These are phyloP conservation scores for Solanum aculeatissimum DNA, from an alignment of 305 asterid genomes.

Conservation along the genomic window DNA sequence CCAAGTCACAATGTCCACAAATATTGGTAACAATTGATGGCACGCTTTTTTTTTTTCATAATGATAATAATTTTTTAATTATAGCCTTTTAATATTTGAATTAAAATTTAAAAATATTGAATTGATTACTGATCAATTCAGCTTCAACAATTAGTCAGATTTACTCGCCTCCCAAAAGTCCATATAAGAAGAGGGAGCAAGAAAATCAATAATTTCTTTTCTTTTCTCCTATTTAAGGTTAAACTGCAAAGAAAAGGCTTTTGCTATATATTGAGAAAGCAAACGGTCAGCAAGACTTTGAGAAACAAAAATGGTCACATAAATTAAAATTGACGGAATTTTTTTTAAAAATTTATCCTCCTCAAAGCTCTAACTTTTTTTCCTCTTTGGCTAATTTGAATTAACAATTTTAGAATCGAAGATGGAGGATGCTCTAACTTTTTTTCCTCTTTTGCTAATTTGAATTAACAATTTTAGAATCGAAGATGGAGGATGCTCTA, in stretches of 20 bases:
- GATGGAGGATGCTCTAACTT: neutral
- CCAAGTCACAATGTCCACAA: conserved; percentile 8
- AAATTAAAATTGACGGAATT: neutral
- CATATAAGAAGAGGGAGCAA: too few species aligned
- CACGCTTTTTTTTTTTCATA: neutral
- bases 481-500: neutral
- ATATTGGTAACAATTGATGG: conserved; percentile 12
- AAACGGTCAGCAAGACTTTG: too few species aligned
- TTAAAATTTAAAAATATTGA: neutral
- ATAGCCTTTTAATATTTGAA: neutral
- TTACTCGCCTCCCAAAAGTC: neutral
- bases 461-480: too few species aligned
- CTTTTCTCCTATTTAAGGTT: too few species aligned
- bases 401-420: neutral
- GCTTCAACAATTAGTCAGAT: neutral
- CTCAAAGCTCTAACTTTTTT: neutral
- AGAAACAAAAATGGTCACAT: neutral
- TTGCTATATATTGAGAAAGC: too few species aligned
- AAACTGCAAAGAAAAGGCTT: too few species aligned
- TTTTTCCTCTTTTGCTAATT: neutral
- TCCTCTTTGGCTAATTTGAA: neutral
- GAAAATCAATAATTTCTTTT: too few species aligned
- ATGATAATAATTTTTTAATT: neutral
- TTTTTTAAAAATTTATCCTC: neutral
- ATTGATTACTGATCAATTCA: neutral